A percentile compares a stretch with the other conserved stretches of the same genome.
Conservation (phyloP, 2,329 filamentous ascomycete species). For the Ophidiomyces ophidiicola region DNA sequence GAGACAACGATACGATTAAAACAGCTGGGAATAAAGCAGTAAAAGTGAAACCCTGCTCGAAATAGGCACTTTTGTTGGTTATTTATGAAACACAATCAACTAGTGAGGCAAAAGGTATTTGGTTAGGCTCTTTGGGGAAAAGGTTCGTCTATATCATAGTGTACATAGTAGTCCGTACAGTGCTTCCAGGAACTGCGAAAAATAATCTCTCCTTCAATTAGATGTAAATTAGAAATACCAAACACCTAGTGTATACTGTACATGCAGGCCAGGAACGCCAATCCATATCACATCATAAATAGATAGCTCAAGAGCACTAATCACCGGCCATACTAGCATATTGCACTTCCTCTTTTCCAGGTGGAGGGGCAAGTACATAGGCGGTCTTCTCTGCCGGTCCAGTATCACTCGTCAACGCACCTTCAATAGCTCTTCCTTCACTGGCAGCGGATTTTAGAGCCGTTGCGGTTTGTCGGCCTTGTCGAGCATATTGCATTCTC, state of each 20-base stretch:
- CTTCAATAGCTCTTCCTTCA: constrained; percentile 15
- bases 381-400: constrained; percentile 26
- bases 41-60: constrained; percentile 34
- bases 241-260: constrained; percentile 8
- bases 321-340: constrained; percentile 81
- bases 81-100: constrained; percentile 9
- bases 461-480: constrained; percentile 53
- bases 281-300: constrained; percentile 19
- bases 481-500: constrained; percentile 64
- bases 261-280: not conserved
- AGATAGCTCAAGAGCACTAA: constrained; percentile 35
- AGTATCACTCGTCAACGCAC: constrained; percentile 20
- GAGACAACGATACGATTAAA: constrained; percentile 87
- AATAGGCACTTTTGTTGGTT: too few relatives aligned
- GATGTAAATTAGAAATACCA: not conserved
- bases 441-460: constrained; percentile 29
- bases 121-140: too few relatives aligned
- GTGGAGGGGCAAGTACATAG: constrained; percentile 58
- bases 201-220: not conserved
- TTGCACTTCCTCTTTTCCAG: constrained; percentile 62
- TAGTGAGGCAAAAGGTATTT: too few relatives aligned
- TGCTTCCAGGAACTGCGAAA: not conserved
- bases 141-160: too few relatives aligned
- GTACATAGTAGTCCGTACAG: too few relatives aligned
- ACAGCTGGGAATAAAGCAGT: constrained; percentile 37